Base-by-base conservation (phyloP, 257 asterid species). In the Voacanga thouarsii region DNA sequence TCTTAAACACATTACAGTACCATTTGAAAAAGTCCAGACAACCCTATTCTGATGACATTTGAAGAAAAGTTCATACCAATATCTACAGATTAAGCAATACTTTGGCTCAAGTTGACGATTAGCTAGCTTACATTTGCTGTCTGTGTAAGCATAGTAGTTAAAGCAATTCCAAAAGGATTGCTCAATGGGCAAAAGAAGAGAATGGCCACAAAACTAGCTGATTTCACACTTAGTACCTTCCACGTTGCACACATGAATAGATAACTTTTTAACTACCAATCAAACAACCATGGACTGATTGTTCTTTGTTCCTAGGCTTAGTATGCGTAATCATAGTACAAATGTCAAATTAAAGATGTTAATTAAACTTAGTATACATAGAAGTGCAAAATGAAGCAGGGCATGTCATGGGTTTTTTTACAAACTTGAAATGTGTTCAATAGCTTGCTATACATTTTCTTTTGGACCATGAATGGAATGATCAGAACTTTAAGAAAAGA, bases 161-260 rank as follows among this genome's bases (percentile, higher is more conserved):
- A 61, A 75, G 72, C 30, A 75, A 75, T 61, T 75, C 79, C 79
- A 60, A 1, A 43, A 43, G 69, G 44, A 44, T 61, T 39, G 72
- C 26, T 61, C 72, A 44, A 57, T n/a, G 41, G 41, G 61, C 73
- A 51, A 74, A 53, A 55, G 51, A 37, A 66, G 12, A n/a, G 26
- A 75, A 56, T 33, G 76, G 68, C 74, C 77, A 56, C 60, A 75
- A 44, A 44, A 44, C 4, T 3, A 16, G 43, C 57, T 75, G 78
- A 57, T 41, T 59, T 12, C 47, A n/a, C 51, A 59, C 56, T 30
- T 33, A 33, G 37, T 33, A 33, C 37, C 37, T 33, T 33, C 37
- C 37, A 33, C 37, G 37, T 33, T 33, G 37, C 37, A 33, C 19
- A 9, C 24, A 7, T 7, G 18, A 0, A 61, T 64, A 15, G 45